A percentile compares a stretch with the other conserved stretches of the same genome.
phyloP scores from a whole-genome alignment of 2,329 filamentous ascomycete genomes.

The Colletotrichum zoysiae region DNA sequence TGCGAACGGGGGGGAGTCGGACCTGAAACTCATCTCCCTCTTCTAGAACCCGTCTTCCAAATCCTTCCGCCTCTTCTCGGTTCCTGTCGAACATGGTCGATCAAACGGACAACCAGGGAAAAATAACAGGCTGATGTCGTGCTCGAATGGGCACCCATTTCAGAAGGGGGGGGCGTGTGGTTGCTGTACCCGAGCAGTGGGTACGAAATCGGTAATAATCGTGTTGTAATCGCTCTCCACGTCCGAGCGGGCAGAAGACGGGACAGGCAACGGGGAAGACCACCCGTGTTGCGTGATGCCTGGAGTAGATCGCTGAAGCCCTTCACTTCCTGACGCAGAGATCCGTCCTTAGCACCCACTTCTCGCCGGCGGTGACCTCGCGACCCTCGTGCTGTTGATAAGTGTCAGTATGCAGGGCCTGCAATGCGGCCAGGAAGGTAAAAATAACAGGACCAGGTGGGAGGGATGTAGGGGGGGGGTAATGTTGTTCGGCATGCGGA shows the following conservation, averaged over 20 bases:
- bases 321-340: constrained; percentile 72
- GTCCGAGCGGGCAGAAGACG: constrained; percentile 18
- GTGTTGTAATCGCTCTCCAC: constrained; percentile 6
- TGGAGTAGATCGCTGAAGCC: neutral
- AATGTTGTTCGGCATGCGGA: constrained; percentile 53
- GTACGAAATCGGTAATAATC: neutral
- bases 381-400: constrained; percentile 78
- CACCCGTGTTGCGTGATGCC: constrained; percentile 16
- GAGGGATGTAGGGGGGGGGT: neutral
- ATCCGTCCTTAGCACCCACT: constrained; percentile 92
- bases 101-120: constrained; percentile 16
- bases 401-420: constrained; percentile 34
- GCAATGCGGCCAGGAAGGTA: constrained; percentile 17
- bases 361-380: constrained; percentile 84
- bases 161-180: neutral
- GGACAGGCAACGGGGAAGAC: constrained; percentile 1
- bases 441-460: constrained; percentile 19
- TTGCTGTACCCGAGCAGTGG: constrained; percentile 16
- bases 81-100: constrained; percentile 22
- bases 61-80: neutral
- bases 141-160: neutral
- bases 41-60: constrained; percentile 1
- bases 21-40: constrained; percentile 7
- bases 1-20: neutral
- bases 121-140: neutral